Evolutionary conservation across 768 basidiomycete genomes (phyloP).

Genomic region (Inosperma sp.): DNA sequence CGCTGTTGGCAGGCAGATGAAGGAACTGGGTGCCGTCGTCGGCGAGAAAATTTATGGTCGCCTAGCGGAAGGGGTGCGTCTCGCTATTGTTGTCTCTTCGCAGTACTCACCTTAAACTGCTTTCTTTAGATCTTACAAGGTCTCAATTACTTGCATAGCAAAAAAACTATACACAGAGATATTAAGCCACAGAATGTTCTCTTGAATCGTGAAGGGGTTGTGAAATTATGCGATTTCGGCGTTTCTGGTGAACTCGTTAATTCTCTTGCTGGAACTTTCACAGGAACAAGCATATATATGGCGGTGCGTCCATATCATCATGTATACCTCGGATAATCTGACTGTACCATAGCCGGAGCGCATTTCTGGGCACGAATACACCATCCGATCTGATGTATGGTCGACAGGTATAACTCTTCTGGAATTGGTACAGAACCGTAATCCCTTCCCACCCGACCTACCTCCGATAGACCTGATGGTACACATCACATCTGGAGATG

Average conservation of each 20-base stretch:
- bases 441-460: slow-evolving; percentile 90
- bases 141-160: slow-evolving; percentile 87
- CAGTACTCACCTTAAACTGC: slow-evolving; percentile 13
- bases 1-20: slow-evolving; percentile 79
- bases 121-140: slow-evolving; percentile 72
- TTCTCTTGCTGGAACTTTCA: slow-evolving; percentile 91
- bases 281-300: slow-evolving; percentile 98
- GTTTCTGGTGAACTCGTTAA: slow-evolving; percentile 94
- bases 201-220: slow-evolving; percentile 79
- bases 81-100: slow-evolving; percentile 3
- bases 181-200: slow-evolving; percentile 95
- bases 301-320: slow-evolving; percentile 66
- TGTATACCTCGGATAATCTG: too few species aligned
- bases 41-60: slow-evolving; percentile 88
- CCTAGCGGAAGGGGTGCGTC: slow-evolving; percentile 84
- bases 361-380: slow-evolving; percentile 87
- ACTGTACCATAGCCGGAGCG: slow-evolving; percentile 94
- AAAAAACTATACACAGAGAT: slow-evolving; percentile 91
- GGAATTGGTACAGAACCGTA: slow-evolving; percentile 90
- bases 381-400: slow-evolving; percentile 97
- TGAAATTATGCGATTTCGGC: slow-evolving; percentile 95
- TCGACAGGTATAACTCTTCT: slow-evolving; percentile 92
- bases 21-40: slow-evolving; percentile 70
- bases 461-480: slow-evolving; percentile 93
- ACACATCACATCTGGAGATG: slow-evolving; percentile 80